Conservation (phyloP, 2,329 filamentous ascomycete species). For the Phialophora verrucosa region DNA sequence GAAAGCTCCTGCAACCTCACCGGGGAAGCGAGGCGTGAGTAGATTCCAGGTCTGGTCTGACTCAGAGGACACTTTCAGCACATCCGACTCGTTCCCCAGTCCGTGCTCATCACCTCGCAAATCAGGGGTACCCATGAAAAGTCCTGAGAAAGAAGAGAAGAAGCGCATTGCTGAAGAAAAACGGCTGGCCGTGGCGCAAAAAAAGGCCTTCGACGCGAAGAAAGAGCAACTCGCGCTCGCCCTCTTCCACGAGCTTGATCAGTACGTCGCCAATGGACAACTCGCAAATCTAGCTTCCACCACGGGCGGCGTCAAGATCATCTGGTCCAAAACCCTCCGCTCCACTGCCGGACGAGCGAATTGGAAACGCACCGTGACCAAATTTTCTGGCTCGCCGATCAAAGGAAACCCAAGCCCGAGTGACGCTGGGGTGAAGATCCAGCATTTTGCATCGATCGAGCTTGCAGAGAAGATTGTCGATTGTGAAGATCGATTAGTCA, state of each 20-base stretch:
- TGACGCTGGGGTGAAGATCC: conserved; percentile 39
- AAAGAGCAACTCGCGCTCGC: conserved; percentile 60
- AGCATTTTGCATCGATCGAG: conserved; percentile 78
- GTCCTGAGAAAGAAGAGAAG: conserved; percentile 38
- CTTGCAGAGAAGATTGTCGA: conserved; percentile 88
- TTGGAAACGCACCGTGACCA: conserved; percentile 68
- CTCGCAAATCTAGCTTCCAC: conserved; percentile 55
- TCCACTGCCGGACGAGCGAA: conserved; percentile 70
- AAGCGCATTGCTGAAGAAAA: conserved; percentile 43
- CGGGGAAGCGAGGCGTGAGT: conserved; percentile 32
- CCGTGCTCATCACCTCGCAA: conserved; percentile 36
- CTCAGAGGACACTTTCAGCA: conserved; percentile 36
- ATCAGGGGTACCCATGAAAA: conserved; percentile 39
- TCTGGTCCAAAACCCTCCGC: conserved; percentile 68
- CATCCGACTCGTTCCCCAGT: conserved; percentile 40
- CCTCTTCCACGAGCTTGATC: conserved; percentile 64
- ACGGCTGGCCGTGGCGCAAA: conserved; percentile 45
- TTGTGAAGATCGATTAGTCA: conserved; percentile 75
- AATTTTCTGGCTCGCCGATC: conserved; percentile 39
- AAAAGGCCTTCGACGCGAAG: conserved; percentile 59
- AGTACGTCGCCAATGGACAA: conserved; percentile 55
- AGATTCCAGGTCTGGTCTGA: conserved; percentile 47
- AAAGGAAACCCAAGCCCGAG: conserved; percentile 28
- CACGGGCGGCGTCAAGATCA: conserved; percentile 63
- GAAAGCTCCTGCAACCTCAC: conserved; percentile 45